Evolutionary conservation across 345 rosid genomes (phyloP), one percentile per base, ranked within the genome.

Genomic region (Xanthoceras sorbifolium): DNA sequence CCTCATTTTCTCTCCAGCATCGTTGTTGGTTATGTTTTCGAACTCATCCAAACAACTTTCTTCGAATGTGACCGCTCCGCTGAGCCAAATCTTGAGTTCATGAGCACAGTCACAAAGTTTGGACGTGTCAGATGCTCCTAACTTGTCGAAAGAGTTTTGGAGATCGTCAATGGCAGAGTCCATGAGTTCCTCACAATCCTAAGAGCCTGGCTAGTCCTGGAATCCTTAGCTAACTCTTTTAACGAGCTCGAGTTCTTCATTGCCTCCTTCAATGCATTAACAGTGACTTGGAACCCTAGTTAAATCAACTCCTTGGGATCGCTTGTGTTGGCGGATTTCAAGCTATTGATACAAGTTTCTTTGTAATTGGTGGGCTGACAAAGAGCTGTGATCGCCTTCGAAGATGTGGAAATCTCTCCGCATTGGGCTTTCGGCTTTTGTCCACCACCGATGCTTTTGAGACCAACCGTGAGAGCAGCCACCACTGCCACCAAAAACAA

Each of bases 41-140:
- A 95, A 93, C 2, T 88, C 86, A 3, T 93, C 97, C 8, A 91
- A 42, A 76, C 99, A 95, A 4, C 91, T 93, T 48, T 91, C 84
- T 70, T 93, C 91, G 78, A 85, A 91, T 0, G 97, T 94, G 9
- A 88, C 66, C 23, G 99, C 83, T 31, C 92, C 98, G 31, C 97
- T 91, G 7, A 91, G 86, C 98, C 97, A 95, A 64, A 88, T 78
- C 60, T 85, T 82, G 64, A 95, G 88, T 77, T 91, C 87, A 14
- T 86, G 87, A 2, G 84, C 59, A 71, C 76, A 89, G 29, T 67
- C 36, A 5, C 86, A 84, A 0, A 84, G 8, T 48, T 74, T 78
- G 62, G 76, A 72, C 0, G 82, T 6, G 2, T 91, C 89, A 28
- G 87, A 87, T 0, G 64, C 73, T 1, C 85, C 83, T 22, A 92